Evolutionary conservation across 495 filamentous ascomycete genomes (phyloP).

Genomic region (Hypoxylon trugodes): DNA sequence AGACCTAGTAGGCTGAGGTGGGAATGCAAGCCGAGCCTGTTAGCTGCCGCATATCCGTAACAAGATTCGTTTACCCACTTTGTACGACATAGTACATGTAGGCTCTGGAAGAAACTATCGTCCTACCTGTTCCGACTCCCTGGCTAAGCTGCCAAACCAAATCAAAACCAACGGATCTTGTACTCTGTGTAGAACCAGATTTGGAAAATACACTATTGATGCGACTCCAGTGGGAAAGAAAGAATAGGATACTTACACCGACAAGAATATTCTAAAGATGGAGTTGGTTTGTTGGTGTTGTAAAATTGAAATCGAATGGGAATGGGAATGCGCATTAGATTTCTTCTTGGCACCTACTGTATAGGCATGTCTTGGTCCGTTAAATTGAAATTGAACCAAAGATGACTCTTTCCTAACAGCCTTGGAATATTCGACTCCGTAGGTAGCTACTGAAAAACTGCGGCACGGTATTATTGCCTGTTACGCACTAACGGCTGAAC

Average conservation of each 20-base stretch:
- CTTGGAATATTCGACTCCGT: neutral
- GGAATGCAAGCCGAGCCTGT: conserved; percentile 9
- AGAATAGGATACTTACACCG: too few species aligned
- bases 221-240: too few species aligned
- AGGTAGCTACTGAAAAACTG: neutral
- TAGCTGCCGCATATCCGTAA: conserved; percentile 19
- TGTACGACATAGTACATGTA: neutral
- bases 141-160: too few species aligned
- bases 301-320: neutral
- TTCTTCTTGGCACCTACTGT: conserved; percentile 1
- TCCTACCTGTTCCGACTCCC: too few species aligned
- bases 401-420: conserved; percentile 2
- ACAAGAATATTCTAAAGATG: too few species aligned
- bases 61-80: neutral
- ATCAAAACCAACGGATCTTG: too few species aligned
- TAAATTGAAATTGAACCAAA: conserved; percentile 1
- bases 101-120: too few species aligned
- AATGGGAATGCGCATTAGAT: neutral
- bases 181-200: too few species aligned
- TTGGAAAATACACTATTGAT: too few species aligned
- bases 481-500: neutral
- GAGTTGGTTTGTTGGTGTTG: too few species aligned
- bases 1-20: too few species aligned
- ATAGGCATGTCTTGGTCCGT: neutral
- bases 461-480: neutral